phyloP scores from a whole-genome alignment of 176 grass and related monocot species.

The Raddia guianensis region DNA sequence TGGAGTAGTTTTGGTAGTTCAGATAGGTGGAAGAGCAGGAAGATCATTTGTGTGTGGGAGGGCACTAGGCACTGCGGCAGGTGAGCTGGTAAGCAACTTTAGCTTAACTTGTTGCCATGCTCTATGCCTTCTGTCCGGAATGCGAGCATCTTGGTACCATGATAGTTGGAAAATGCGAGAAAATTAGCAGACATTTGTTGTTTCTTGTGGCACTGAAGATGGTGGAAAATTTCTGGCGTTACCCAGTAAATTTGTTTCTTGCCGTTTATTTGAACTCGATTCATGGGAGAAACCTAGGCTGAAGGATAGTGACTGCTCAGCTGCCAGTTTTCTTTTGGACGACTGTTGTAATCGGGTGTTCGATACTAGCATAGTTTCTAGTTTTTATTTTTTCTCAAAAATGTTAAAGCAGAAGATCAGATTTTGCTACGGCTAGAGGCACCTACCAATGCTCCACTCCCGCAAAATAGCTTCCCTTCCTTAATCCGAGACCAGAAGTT shows the following conservation, averaged over 20 bases:
- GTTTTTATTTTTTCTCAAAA: neutral
- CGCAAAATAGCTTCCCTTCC: no score
- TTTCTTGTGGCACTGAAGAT: slow-evolving; percentile 22
- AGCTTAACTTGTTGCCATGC: slow-evolving; percentile 10
- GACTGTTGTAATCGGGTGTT: slow-evolving; percentile 5
- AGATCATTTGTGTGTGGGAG: neutral
- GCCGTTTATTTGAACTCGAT: neutral
- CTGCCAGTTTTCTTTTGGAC: neutral
- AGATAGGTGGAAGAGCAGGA: slow-evolving; percentile 33
- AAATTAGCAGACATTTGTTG: neutral
- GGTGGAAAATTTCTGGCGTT: neutral
- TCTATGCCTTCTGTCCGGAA: neutral
- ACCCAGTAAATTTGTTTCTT: neutral
- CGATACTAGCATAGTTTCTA: neutral
- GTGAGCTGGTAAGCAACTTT: slow-evolving; percentile 49
- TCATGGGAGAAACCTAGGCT: neutral
- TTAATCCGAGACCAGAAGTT: no score
- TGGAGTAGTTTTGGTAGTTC: slow-evolving; percentile 48
- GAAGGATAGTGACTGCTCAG: neutral
- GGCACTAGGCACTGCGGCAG: neutral
- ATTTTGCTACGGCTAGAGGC: no score
- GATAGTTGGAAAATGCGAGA: slow-evolving; percentile 30
- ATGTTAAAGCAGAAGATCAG: no score
- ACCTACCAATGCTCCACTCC: no score
- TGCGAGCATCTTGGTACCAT: slow-evolving; percentile 2